Evolutionary conservation across 371 early-diverging fungal species (phyloP), one percentile per base, ranked within the genome.

Genomic region (Gilbertella persicaria): DNA sequence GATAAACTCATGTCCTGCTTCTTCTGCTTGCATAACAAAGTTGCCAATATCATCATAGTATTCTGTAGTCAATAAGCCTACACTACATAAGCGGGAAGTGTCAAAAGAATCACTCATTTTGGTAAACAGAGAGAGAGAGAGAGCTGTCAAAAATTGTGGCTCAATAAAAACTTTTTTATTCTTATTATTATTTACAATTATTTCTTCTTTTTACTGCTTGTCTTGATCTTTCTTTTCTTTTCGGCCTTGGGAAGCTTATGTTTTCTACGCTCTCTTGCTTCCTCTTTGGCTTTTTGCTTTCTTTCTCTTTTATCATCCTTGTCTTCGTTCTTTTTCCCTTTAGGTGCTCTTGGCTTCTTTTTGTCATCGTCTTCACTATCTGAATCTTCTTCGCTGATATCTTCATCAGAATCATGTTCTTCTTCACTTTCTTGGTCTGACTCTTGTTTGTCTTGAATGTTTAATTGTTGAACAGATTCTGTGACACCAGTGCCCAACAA

Each of bases 191-290:
- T n/a, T n/a, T n/a, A n/a, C n/a, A n/a, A n/a, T 46, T 60, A 55
- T 46, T 60, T 55, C 54, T 81, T 83, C 73, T 78, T 82, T 36
- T 77, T 72, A 16, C 80, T 73, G 10, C 83, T 80, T n/a, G 69
- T 60, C 59, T 92, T 88, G 57, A 87, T 80, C 64, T 89, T 91
- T 58, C 93, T 79, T 72, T 96, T 97, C 79, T 98, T 97, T 58
- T 93, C 95, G 3, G 93, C 83, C 73, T 98, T 98, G 21, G 94
- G 94, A 14, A 95, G 84, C 78, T 98, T 98, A 58, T 81, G 86
- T 67, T 94, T 93, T 66, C 98, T 82, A 62, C 88, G 87, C 62
- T 95, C 95, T 36, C 94, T 84, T 41, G 90, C 91, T 47, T 85
- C 94, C 51, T 95, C 95, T 71, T 96, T 98, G 28, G 84, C 84